phyloP scores from a whole-genome alignment of 202 grass and related monocot genomes.

The Panicum virgatum region DNA sequence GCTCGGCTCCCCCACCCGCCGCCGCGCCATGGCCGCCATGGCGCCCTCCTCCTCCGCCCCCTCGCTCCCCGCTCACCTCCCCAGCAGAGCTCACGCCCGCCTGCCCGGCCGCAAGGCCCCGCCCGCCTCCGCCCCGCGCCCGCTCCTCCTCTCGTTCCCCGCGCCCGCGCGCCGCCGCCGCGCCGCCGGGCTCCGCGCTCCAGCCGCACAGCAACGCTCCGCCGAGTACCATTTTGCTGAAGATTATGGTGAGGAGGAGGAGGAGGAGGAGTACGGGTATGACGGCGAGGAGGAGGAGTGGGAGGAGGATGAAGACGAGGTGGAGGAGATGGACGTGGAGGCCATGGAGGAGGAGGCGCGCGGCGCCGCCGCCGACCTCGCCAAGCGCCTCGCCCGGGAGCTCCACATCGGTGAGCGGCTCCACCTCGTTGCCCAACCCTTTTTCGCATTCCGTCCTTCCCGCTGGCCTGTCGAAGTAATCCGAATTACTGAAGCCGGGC shows the following conservation, averaged over 20 bases:
- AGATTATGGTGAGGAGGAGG: conserved; percentile 27
- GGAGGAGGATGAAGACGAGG: background rate
- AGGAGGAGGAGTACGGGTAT: background rate
- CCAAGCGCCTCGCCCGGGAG: conserved; percentile 52
- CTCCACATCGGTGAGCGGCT: conserved; percentile 51
- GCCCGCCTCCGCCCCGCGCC: background rate
- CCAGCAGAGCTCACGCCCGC: background rate
- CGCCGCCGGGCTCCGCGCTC: background rate
- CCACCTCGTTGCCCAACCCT: background rate
- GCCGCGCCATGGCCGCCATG: conserved; percentile 32
- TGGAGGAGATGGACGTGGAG: conserved; percentile 54
- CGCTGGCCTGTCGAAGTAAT: background rate
- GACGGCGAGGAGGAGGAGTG: conserved; percentile 28
- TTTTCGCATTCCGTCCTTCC: background rate
- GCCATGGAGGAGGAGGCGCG: conserved; percentile 89
- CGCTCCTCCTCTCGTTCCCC: conserved; percentile 32
- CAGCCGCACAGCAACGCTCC: conserved; percentile 13
- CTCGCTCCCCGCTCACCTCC: background rate
- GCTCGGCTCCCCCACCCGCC: background rate
- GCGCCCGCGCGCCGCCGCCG: background rate
- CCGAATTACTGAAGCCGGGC: background rate
- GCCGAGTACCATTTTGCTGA: conserved; percentile 15
- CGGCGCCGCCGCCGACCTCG: conserved; percentile 58
- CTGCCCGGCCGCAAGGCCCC: background rate
- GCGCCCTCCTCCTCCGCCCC: conserved; percentile 1